Evolutionary conservation across 176 grass and related monocot genomes (phyloP).

Genomic region (Chrysopogon serrulatus): DNA sequence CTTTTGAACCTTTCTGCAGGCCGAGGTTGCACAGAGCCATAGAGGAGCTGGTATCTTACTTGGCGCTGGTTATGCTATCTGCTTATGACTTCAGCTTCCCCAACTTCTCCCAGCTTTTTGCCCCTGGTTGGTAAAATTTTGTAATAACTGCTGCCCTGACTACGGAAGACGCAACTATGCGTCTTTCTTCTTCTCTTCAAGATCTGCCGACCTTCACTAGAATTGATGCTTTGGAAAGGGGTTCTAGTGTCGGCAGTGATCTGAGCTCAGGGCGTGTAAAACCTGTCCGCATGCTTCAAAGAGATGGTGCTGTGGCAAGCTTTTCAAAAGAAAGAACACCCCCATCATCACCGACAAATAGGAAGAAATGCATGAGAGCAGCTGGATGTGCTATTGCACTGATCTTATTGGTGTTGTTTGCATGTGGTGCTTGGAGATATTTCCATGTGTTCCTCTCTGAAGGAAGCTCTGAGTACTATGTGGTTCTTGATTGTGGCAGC

Average conservation of each 20-base stretch:
- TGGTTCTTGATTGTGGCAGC: constrained; percentile 97
- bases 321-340: constrained; percentile 94
- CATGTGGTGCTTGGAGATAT: constrained; percentile 67
- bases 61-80: not conserved
- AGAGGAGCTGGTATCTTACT: not conserved
- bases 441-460: constrained; percentile 65
- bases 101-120: not conserved
- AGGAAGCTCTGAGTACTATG: constrained; percentile 82
- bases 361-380: constrained; percentile 69
- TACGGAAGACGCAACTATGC: constrained; percentile 45
- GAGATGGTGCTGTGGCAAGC: constrained; percentile 54
- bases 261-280: constrained; percentile 51
- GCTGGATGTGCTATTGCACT: constrained; percentile 36
- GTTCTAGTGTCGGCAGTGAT: constrained; percentile 48
- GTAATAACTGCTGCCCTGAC: not conserved
- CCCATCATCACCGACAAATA: constrained; percentile 74
- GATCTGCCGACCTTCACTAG: constrained; percentile 74
- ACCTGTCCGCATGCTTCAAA: constrained; percentile 61
- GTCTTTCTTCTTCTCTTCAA: constrained; percentile 82
- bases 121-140: constrained; percentile 15
- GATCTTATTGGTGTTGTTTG: constrained; percentile 44
- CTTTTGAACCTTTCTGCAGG: constrained; percentile 8
- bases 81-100: constrained; percentile 19
- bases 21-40: not conserved
- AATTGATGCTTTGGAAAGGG: constrained; percentile 57